A percentile compares a stretch with the other conserved stretches of the same genome.
These are phyloP conservation scores for Urtica urens DNA, from an alignment of 306 rosid genomes.

Conservation along the genomic window DNA sequence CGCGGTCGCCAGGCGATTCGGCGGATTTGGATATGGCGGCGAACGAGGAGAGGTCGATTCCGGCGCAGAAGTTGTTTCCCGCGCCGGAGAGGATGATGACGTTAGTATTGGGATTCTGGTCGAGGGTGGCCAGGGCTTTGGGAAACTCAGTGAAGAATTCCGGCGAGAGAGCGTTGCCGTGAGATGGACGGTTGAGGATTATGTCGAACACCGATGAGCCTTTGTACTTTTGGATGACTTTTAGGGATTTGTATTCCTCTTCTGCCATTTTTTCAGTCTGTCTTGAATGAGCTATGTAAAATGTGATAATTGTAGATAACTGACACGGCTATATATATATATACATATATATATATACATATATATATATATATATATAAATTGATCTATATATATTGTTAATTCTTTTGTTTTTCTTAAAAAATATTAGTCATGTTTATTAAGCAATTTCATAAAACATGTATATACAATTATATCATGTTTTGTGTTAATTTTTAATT, in stretches of 20 bases:
- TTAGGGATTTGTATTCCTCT: conserved; percentile 37
- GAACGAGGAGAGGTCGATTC: conserved; percentile 49
- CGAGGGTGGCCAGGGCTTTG: conserved; percentile 49
- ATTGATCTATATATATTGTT: no score
- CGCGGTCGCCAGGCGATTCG: conserved; percentile 24
- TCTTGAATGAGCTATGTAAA: not conserved
- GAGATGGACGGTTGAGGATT: conserved; percentile 48
- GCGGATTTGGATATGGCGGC: conserved; percentile 4
- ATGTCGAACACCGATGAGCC: conserved; percentile 41
- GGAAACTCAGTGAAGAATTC: conserved; percentile 66
- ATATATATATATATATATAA: no score
- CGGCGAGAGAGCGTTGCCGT: conserved; percentile 48
- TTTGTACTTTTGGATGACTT: conserved; percentile 31
- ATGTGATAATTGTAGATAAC: no score
- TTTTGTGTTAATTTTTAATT: no score
- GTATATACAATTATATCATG: no score
- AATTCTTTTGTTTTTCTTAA: no score
- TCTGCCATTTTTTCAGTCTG: conserved; percentile 25
- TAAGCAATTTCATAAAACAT: no score
- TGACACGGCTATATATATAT: no score
- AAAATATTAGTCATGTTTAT: no score
- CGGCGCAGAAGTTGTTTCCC: conserved; percentile 76
- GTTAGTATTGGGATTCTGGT: conserved; percentile 39
- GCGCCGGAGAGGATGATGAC: conserved; percentile 59
- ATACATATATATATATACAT: no score